Evolutionary conservation across 768 basidiomycete species (phyloP).

Genomic region (Suillus decipiens): DNA sequence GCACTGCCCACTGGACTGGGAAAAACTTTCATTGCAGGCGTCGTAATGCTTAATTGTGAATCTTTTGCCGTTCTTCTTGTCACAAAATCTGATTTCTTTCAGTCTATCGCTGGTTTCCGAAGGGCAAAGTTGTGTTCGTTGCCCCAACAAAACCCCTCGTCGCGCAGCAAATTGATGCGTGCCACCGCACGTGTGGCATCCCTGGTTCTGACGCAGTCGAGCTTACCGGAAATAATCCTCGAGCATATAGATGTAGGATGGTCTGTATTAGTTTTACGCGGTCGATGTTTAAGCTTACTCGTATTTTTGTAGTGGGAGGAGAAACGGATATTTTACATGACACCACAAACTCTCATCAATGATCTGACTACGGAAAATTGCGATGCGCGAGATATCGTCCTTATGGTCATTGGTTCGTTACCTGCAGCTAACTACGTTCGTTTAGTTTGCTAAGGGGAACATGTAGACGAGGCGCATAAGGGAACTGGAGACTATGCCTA

Average conservation of each 20-base stretch:
- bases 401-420: constrained; percentile 80
- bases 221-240: constrained; percentile 75
- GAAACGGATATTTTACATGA: constrained; percentile 93
- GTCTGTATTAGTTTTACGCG: constrained; percentile 42
- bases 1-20: constrained; percentile 95
- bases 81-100: constrained; percentile 13
- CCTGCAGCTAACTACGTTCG: constrained; percentile 2
- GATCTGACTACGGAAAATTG: constrained; percentile 75
- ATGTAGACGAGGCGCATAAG: constrained; percentile 89
- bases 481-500: constrained; percentile 95
- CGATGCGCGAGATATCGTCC: constrained; percentile 77
- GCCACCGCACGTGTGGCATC: constrained; percentile 91
- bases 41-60: constrained; percentile 93
- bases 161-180: constrained; percentile 92
- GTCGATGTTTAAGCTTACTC: background rate
- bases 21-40: constrained; percentile 97
- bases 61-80: constrained; percentile 8
- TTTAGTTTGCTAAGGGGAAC: constrained; percentile 11
- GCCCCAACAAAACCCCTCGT: constrained; percentile 97
- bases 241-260: constrained; percentile 53
- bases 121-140: constrained; percentile 91
- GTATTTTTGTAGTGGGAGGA: constrained; percentile 61
- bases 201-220: constrained; percentile 84
- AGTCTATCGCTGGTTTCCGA: constrained; percentile 93
- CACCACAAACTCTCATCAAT: constrained; percentile 91